A percentile compares a stretch with the other conserved stretches of the same genome.
Evolutionary conservation across 495 filamentous ascomycete species (phyloP).

Genomic region (Talaromyces wortmannii): DNA sequence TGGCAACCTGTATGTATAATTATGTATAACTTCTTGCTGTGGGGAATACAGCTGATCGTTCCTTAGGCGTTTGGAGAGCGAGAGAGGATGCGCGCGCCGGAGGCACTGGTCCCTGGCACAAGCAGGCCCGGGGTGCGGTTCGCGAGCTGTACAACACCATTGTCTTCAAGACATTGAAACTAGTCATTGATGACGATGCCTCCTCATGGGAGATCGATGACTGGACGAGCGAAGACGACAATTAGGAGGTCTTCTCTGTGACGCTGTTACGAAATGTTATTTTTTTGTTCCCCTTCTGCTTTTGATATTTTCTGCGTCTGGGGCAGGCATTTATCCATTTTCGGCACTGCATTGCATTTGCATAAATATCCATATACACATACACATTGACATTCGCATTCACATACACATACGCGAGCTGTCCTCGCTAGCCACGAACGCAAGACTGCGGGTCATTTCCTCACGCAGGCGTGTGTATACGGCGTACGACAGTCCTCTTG

Average conservation of each 20-base stretch:
- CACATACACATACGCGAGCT: background rate
- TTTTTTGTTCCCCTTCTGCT: background rate
- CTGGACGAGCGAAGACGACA: slow-evolving; percentile 34
- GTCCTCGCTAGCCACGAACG: background rate
- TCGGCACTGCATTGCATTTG: background rate
- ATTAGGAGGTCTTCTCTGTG: background rate
- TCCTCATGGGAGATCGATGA: slow-evolving; percentile 50
- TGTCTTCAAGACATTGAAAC: slow-evolving; percentile 48
- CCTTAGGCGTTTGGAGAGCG: slow-evolving; percentile 58
- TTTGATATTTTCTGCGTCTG: background rate
- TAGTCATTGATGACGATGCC: slow-evolving; percentile 51
- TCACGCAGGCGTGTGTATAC: too few species aligned
- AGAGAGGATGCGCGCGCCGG: slow-evolving; percentile 63
- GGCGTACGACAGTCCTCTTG: too few species aligned
- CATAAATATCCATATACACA: background rate
- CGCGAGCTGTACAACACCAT: slow-evolving; percentile 47
- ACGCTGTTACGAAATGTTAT: background rate
- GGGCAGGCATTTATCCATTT: background rate
- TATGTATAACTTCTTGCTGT: background rate
- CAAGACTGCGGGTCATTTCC: too few species aligned
- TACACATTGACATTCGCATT: background rate
- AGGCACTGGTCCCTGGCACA: slow-evolving; percentile 52
- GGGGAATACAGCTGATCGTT: background rate
- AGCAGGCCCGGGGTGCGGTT: slow-evolving; percentile 27
- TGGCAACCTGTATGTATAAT: slow-evolving; percentile 58